Evolutionary conservation across 2,329 filamentous ascomycete species (phyloP), one percentile per base, ranked within the genome.

Genomic region (Lecanicillium sp.): DNA sequence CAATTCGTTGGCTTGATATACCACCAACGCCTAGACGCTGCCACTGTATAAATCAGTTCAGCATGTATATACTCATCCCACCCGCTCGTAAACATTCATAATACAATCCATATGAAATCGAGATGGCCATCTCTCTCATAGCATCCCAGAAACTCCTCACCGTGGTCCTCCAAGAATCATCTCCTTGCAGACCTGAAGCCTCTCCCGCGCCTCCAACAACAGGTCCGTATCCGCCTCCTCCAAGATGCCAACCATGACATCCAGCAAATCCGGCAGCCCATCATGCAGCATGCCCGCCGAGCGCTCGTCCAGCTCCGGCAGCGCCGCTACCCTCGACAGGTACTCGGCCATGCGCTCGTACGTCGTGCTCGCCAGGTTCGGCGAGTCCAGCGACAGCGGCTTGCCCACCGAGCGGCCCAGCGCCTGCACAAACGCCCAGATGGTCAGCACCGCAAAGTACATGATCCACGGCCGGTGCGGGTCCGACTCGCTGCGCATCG

Each of bases 381-480:
- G 75, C 22, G 55, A 57, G 44, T 77, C 70, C 27, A 59, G 65
- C 55, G 60, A 72, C 42, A 64, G 55, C 9, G 59, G 60, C 32
- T 62, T 64, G 32, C 81, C 66, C 35, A 47, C 1, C 77, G 49
- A 49, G 7, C 50, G 79, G 38, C 87, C 84, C 12, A 90, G 63
- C 1, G 88, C 86, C 50, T 80, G 87, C 3, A 87, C 87, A 53
- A 90, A 95, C 4, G 79, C 84, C 87, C 87, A 95, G 10, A 95
- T 87, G 35, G 87, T 84, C 38, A 95, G 66, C 1, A 81, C 79
- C 0, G 88, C 84, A 50, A 90, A 90, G 62, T 94, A 95, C 55
- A 95, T 73, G 31, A 94, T 84, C 87, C 88, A 95, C 0, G 88
- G 86, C 18, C 87, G 74, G 50, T 95, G 90, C 17, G 92, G 78